Base-by-base conservation (phyloP, 208 protist genomes). In the Borovskyia barvae region DNA sequence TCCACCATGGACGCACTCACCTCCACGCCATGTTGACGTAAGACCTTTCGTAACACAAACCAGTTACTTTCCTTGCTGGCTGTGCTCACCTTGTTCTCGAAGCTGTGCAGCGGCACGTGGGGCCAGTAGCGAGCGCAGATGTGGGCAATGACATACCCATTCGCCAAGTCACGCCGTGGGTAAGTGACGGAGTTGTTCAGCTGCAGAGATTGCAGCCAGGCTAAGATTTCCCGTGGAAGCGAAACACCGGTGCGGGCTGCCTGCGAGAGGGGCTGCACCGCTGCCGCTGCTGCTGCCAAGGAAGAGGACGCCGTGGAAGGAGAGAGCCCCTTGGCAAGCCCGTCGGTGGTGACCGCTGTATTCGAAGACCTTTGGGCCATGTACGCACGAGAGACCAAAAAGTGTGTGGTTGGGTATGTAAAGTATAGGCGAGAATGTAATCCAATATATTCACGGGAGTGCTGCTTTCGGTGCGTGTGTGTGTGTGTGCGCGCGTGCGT, bases 71-170 rank as follows among this genome's bases (percentile, higher is more conserved):
- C 59, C 73, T 97, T 97, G 30, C 77, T 83, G 17, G 47, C 29
- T 7, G 82, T 49, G 60, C 80, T 75, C 14, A 72, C 37, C 3
- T 75, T 81, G 60, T 97, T 97, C 42, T 87, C 82, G 55, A 90
- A 97, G 29, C 83, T 90, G 80, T 98, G 92, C 89, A 98, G 83
- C 8, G 81, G 72, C 25, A 98, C 61, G 37, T 85, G 71, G 2
- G 54, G 50, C 82, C 90, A 97, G 77, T 98, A 98, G 32, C 78
- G 81, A 1, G 88, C 85, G 66, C 94, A 97, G 24, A 98, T 97
- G 43, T 97, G 81, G 0, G 93, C 96, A 3, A 98, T 60, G 20
- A 97, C 51, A 66, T 84, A 96, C 1, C 96, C 96, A 64, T 97
- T 98, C 20, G 80, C 65, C 14, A 97, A 75, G 60, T 98, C 96